Evolutionary conservation across 208 protist species (phyloP), one percentile per base, ranked within the genome.

Genomic region (Phytomonas serpens): DNA sequence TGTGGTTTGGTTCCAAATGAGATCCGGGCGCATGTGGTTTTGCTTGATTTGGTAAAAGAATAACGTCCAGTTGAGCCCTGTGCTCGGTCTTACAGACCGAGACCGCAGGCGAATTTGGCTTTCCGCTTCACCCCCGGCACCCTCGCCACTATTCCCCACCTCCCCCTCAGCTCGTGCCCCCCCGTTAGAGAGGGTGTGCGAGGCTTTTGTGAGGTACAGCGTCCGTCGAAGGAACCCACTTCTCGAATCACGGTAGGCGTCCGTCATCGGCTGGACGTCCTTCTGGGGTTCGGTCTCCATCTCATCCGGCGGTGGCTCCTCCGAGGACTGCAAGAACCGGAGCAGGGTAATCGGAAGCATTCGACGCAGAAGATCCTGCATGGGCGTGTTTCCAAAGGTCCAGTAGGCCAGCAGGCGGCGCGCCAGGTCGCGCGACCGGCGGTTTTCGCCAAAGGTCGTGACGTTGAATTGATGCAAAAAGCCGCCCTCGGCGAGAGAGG

Each of bases 1-100:
- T 19, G 95, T 98, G 4, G 84, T 87, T 73, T 94, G 87, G 70
- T 97, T 98, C 93, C 95, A 98, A 68, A 98, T 97, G 11, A 98
- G 79, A 72, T 98, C 93, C 3, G 93, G 84, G 27, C 90, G 85
- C 67, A 81, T 71, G 77, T 97, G 92, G 69, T 98, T 90, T 29
- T 83, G 76, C 68, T 88, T 87, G 11, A 96, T 40, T 51, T 97
- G 83, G 67, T 90, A 87, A 69, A 97, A 97, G 65, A 98, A 88
- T 85, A 97, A 86, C 51, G 68, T 72, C 93, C 95, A 98, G 72
- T 98, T 98, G n/a, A 95, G 76, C 40, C 79, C 81, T 32, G 89
- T 69, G 32, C 80, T 68, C 37, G 95, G 82, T 0, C 78, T 79
- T 13, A 95, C 71, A 31, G 88, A 23, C 29, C 90, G 73, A 19